These are phyloP conservation scores for Xerocomellus dryophilus DNA, from an alignment of 768 basidiomycete species.

Conservation along the genomic window DNA sequence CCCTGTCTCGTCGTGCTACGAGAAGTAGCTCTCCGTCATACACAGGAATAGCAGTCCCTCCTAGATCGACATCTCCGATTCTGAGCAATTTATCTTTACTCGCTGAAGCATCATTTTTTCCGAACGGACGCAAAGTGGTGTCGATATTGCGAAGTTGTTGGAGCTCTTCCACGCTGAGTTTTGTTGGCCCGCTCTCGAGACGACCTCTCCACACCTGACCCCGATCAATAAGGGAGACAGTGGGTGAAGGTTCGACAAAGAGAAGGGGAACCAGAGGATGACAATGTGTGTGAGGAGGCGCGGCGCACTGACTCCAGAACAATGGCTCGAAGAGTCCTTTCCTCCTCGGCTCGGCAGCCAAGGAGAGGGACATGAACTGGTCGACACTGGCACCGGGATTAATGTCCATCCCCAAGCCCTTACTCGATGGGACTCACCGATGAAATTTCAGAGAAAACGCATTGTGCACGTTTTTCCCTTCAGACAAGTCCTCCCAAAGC, in stretches of 20 bases:
- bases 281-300: conserved; percentile 37
- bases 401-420: not conserved
- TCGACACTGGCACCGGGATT: conserved; percentile 48
- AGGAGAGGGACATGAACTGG: conserved; percentile 74
- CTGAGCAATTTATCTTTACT: conserved; percentile 29
- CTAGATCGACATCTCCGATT: conserved; percentile 46
- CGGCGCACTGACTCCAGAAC: conserved; percentile 57
- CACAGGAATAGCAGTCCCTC: conserved; percentile 69
- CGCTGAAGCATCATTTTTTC: conserved; percentile 12
- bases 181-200: conserved; percentile 56
- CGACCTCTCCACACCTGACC: conserved; percentile 61
- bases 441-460: conserved; percentile 55
- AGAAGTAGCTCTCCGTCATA: conserved; percentile 74
- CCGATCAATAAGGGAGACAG: conserved; percentile 66
- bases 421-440: conserved; percentile 42
- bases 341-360: conserved; percentile 71
- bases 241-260: conserved; percentile 73
- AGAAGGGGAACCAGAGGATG: conserved; percentile 62
- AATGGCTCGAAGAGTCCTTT: conserved; percentile 74
- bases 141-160: conserved; percentile 57
- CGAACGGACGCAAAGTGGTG: conserved; percentile 36
- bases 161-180: conserved; percentile 50
- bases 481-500: conserved; percentile 55
- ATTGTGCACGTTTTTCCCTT: conserved; percentile 37
- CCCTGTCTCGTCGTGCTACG: conserved; percentile 54